Base-by-base conservation (phyloP, 495 filamentous ascomycete species). In the Xanthoparmelia taractica region DNA sequence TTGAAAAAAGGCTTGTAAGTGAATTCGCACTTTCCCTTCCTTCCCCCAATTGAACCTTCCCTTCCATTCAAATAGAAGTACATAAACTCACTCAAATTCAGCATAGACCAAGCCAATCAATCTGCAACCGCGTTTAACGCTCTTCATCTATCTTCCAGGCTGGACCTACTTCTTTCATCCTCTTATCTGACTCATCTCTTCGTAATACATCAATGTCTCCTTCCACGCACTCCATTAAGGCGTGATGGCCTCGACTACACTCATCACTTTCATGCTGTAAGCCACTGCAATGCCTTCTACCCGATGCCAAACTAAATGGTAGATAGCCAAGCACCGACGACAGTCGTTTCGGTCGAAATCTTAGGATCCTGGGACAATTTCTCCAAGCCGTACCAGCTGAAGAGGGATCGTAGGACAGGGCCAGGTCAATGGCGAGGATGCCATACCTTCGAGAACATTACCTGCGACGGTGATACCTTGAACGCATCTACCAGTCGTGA, bases 301-400 rank as follows among this genome's bases (percentile, higher is more conserved):
- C 17, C 4, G 23, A 11, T 63, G 60, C 6, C 5, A 29, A 52
- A 38, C 55, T 59, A 65, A 73, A 59, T 48, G 13, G 17, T 62
- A 74, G 57, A 77, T 72, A 90, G 87, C 65, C 80, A 84, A 75
- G 87, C 87, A 50, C 79, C 83, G 29, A 80, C 85, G 59, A 84
- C 85, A 50, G 80, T 86, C 58, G 79, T 81, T 54, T 87, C 86
- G 15, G 89, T 96, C 60, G 85, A 90, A 66, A 79, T 96, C 25
- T 78, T 94, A 61, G 92, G 92, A 63, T 96, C 92, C 61, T 96
- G 91, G 92, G 91, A 96, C 74, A 96, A 95, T 73, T 96, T 96
- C 75, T 76, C 79, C 34, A 84, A 79, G 67, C 73, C 82, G 31
- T 92, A 96, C 78, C 79, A 73, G 4, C 91, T 96, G 86, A 84